Base-by-base conservation (phyloP, 2,329 filamentous ascomycete species). In the Aspergillus texensis region DNA sequence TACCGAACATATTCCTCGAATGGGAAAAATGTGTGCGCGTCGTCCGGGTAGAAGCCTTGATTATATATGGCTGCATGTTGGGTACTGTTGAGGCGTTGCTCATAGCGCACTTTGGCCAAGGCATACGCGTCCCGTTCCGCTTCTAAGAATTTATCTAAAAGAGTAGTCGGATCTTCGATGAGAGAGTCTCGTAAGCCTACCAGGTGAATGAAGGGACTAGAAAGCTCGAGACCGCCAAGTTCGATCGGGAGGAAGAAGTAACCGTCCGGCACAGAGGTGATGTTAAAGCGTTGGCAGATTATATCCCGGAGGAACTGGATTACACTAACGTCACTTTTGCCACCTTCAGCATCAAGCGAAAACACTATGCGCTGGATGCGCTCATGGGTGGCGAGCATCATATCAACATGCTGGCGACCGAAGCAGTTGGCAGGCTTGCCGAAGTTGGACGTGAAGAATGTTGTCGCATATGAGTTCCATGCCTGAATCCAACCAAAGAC, bases 171-270 rank as follows among this genome's bases (percentile, higher is more conserved):
- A n/a, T 48, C 30, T 8, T 28, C 21, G 11, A 57, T 3, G 3
- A 66, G 32, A 9, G 62, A 50, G 16, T 64, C 64, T 1, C 62
- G 56, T 1, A 64, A 41, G 14, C 61, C 62, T 6, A 66, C 45
- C 21, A 66, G 54, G 4, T 55, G 58, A 30, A 66, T 60, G 32
- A 66, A 66, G 10, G 64, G 62, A 32, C 62, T 66, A 0, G 64
- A 66, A 1, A 66, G 39, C 34, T 66, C 64, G 0, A 66, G 62
- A 8, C 64, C 64, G 28, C 64, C 64, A 5, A 66, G 62, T 19
- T 66, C 64, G 12, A 64, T 66, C 1, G 64, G 64, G 6, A 66
- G 57, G 30, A 66, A 66, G 46, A 66, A 66, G 59, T 62, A 66
- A 2, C 64, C 64, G 30, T 66, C 64, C 43, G 43, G 43, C 5